Base-by-base conservation (phyloP, 371 early-diverging fungal genomes). In the Syncephalastrum monosporum region DNA sequence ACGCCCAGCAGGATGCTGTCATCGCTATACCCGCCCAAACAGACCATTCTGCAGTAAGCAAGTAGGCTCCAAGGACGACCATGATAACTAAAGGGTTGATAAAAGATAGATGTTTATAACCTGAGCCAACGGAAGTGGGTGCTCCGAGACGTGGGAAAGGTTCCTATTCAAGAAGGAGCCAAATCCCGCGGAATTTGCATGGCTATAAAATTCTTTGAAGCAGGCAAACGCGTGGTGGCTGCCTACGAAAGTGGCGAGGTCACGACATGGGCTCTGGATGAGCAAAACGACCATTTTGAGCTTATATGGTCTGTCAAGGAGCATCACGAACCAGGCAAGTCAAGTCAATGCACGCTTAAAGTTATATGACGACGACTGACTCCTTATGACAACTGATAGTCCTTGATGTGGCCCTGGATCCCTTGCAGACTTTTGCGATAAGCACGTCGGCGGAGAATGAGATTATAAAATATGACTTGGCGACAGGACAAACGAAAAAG, bases 81-180 rank as follows among this genome's bases (percentile, higher is more conserved):
- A 41, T 17, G 23, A 25, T 47, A 17, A 42, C 25, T 42, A 47
- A 48, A 42, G 8, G 42, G 33, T 15, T 21, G 21, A 21, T 50
- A 47, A n/a, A 55, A 81, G 81, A 65, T 81, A 38, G 79, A 78
- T 65, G 57, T 81, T 10, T 81, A 72, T 52, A 68, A 72, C 53
- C 47, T 81, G n/a, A 52, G 58, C 19, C 14, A 47, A 16, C 63
- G 61, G 38, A 46, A 50, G 45, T 55, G 62, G 58, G 17, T 68
- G 0, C 23, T 65, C 1, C 47, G 45, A 21, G 47, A 57, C 29
- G 59, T 69, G 13, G 73, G 73, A 8, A 42, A 58, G 38, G 64
- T 42, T 8, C 29, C 33, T 25, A 41, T 13, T 19, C 59, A 63
- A 21, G 42, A 33, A 29, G 53, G 54, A 15, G 44, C 44, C 23